These are phyloP conservation scores for Candida fluviatilis DNA, from an alignment of 805 yeast genomes.

Conservation along the genomic window DNA sequence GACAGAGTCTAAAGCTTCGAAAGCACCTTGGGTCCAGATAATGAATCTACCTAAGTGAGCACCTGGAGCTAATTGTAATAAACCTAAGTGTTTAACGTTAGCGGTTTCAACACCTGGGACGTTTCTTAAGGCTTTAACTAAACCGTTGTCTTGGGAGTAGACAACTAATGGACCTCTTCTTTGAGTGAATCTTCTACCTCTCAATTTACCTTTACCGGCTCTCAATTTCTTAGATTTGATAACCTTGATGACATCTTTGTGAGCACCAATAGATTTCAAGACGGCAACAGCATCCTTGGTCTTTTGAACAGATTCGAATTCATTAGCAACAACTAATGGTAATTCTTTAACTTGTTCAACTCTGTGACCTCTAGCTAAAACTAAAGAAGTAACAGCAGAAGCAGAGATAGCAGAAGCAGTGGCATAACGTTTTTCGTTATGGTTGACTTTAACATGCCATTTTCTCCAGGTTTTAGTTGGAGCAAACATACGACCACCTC, in stretches of 20 bases:
- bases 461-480: constrained; percentile 99
- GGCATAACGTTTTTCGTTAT: constrained; percentile 99
- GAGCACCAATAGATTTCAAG: constrained; percentile 98
- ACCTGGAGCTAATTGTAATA: constrained; percentile 99
- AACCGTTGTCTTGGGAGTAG: constrained; percentile 96
- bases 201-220: constrained; percentile 99
- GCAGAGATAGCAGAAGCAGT: constrained; percentile 99
- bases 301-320: constrained; percentile 87
- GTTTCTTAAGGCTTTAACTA: constrained; percentile 98
- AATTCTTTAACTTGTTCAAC: constrained; percentile 97
- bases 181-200: constrained; percentile 99
- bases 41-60: constrained; percentile 99
- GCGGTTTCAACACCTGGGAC: constrained; percentile 99
- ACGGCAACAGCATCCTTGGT: constrained; percentile 98
- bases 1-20: constrained; percentile 92
- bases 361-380: constrained; percentile 99
- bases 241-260: constrained; percentile 96
- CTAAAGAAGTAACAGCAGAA: constrained; percentile 95
- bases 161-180: constrained; percentile 99
- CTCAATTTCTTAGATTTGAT: constrained; percentile 97
- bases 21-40: constrained; percentile 99
- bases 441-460: constrained; percentile 99
- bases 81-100: constrained; percentile 85
- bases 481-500: constrained; percentile 99
- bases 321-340: constrained; percentile 94